A percentile compares a stretch with the other conserved stretches of the same genome.
These are phyloP conservation scores for Tolypocladium ophioglossoides DNA, from an alignment of 2,329 filamentous ascomycete species.

Conservation along the genomic window DNA sequence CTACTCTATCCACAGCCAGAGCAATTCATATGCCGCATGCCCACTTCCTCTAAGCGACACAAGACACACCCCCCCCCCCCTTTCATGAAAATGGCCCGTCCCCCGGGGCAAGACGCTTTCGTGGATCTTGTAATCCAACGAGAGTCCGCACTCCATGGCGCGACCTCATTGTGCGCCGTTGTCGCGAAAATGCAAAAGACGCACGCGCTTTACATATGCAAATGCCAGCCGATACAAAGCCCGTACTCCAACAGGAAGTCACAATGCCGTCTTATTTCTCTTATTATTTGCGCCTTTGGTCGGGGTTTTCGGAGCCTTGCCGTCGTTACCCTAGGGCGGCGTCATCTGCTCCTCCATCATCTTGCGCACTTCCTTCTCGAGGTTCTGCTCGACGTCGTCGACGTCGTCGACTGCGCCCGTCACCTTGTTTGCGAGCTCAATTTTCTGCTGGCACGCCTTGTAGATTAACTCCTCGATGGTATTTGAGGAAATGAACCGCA, in stretches of 20 bases:
- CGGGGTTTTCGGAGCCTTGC: background rate
- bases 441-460: conserved; percentile 82
- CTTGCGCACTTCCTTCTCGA: conserved; percentile 33
- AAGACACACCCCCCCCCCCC: background rate
- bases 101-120: background rate
- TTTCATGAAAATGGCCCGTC: background rate
- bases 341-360: conserved; percentile 31
- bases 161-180: background rate
- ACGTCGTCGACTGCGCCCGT: conserved; percentile 29
- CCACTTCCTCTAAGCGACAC: background rate
- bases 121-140: background rate
- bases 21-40: background rate
- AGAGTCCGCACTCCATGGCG: background rate
- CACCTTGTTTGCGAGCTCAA: conserved; percentile 66
- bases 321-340: conserved; percentile 22
- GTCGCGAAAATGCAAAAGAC: background rate
- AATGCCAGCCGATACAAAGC: background rate
- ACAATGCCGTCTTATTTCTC: background rate
- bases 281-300: background rate
- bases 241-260: background rate
- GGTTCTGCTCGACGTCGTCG: conserved; percentile 19
- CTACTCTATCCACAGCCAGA: background rate
- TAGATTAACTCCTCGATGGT: conserved; percentile 94
- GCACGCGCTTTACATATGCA: background rate
- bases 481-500: conserved; percentile 66